Evolutionary conservation across 805 yeast genomes (phyloP).

Genomic region (Zygotorulaspora chibaensis): DNA sequence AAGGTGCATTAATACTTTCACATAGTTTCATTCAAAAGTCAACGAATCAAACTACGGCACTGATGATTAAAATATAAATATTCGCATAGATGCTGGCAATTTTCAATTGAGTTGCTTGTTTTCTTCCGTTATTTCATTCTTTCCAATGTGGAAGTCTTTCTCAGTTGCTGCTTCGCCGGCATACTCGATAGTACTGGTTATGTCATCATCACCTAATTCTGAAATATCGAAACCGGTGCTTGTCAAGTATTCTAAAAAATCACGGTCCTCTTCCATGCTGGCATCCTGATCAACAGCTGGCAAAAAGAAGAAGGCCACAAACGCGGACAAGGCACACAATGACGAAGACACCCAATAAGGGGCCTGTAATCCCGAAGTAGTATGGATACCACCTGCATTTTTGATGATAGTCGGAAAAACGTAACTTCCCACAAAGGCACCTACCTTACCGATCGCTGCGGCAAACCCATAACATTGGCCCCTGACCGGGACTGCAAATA

Average conservation of each 20-base stretch:
- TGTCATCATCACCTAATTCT: conserved; percentile 42
- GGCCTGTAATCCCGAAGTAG: conserved; percentile 57
- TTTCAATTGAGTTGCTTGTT: conserved; percentile 4
- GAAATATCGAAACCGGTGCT: conserved; percentile 66
- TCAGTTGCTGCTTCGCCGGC: not conserved
- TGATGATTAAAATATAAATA: no score
- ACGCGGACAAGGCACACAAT: conserved; percentile 67
- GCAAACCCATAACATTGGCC: conserved; percentile 89
- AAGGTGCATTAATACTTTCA: no score
- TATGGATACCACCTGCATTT: conserved; percentile 50
- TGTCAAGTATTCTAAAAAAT: conserved; percentile 62
- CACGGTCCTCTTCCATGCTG: conserved; percentile 69
- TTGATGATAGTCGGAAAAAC: conserved; percentile 77
- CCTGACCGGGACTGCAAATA: conserved; percentile 80
- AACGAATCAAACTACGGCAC: no score
- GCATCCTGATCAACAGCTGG: conserved; percentile 85
- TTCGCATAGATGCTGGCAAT: no score
- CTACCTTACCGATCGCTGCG: conserved; percentile 87
- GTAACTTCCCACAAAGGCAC: conserved; percentile 88
- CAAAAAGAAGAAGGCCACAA: conserved; percentile 61
- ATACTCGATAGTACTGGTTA: not conserved
- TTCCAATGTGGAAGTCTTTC: not conserved
- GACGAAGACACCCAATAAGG: conserved; percentile 82
- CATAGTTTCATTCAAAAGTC: no score
- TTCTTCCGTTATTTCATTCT: conserved; percentile 4